A percentile compares a stretch with the other conserved stretches of the same genome.
Conservation (phyloP, 352 stramenopile species). For the Globisporangium cylindrosporum region DNA sequence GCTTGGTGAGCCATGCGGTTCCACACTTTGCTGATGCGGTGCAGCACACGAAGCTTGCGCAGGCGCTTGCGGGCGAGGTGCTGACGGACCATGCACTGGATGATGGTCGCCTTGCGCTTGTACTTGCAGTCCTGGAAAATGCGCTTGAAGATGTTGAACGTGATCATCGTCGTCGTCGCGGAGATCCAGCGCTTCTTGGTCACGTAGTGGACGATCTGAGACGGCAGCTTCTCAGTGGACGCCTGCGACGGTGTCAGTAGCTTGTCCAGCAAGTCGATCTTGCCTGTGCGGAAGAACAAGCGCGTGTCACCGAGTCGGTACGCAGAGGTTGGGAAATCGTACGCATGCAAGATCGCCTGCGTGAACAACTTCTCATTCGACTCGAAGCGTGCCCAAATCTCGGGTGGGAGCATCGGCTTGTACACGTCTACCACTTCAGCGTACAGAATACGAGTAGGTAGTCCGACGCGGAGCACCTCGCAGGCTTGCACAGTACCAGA, state of each 20-base stretch:
- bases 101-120: slow-evolving; percentile 61
- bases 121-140: slow-evolving; percentile 73
- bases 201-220: slow-evolving; percentile 56
- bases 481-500: slow-evolving; percentile 78
- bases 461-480: slow-evolving; percentile 73
- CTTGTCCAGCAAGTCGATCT: slow-evolving; percentile 82
- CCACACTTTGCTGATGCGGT: slow-evolving; percentile 65
- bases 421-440: slow-evolving; percentile 84
- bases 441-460: slow-evolving; percentile 85
- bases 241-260: slow-evolving; percentile 51
- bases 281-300: slow-evolving; percentile 85
- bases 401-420: slow-evolving; percentile 55
- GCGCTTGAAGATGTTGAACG: slow-evolving; percentile 67
- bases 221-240: slow-evolving; percentile 27
- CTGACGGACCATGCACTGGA: slow-evolving; percentile 81
- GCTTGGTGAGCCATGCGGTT: slow-evolving; percentile 59
- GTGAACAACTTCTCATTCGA: slow-evolving; percentile 87
- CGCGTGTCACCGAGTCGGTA: slow-evolving; percentile 81
- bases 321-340: slow-evolving; percentile 68
- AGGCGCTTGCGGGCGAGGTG: slow-evolving; percentile 71
- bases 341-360: slow-evolving; percentile 74
- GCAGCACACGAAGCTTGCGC: slow-evolving; percentile 48
- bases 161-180: slow-evolving; percentile 60
- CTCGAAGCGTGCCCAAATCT: slow-evolving; percentile 71
- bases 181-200: slow-evolving; percentile 81